Evolutionary conservation across 805 yeast species (phyloP), one percentile per base, ranked within the genome.

Genomic region (Yarrowia keelungensis): DNA sequence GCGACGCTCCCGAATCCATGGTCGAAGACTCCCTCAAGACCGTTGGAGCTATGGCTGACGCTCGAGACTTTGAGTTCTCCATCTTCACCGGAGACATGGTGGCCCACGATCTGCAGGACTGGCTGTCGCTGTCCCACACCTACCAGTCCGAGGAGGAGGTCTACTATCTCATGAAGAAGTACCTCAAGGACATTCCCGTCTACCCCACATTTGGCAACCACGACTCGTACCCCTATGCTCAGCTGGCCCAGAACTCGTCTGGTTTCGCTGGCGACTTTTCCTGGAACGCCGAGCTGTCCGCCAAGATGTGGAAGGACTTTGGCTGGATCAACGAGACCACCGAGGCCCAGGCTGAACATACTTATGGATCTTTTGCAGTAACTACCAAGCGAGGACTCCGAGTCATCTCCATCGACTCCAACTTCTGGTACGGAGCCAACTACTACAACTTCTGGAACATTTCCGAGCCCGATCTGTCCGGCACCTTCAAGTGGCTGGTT

Each of bases 51-150:
- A 77, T 77, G 70, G 78, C 80, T 75, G 39, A 75, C 14, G 72
- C 76, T 7, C 73, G 78, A 42, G 70, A 81, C 51, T 88, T 83
- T 73, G 88, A 87, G 62, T 88, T 88, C 74, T 82, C 88, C 2
- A 76, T 89, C 45, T 89, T 89, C 81, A 89, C 92, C 4, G 92
- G 92, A 68, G 93, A 89, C 73, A 80, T 88, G 74, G 89, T 88
- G 67, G 92, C 89, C 75, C 93, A 89, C 74, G 86, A 83, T 69
- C 74, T 79, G 12, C 26, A 61, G 43, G 80, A 81, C 56, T 81
- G 83, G 73, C 83, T 83, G 58, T 80, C 84, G 51, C 76, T 75
- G 70, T 81, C 85, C 50, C 79, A 81, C 71, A 84, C 88, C 45
- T 76, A 84, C 69, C 75, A 78, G 41, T 86, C 88, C 19, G 90